Base-by-base conservation (phyloP, 805 yeast genomes). In the Debaryomyces prosopidis region DNA sequence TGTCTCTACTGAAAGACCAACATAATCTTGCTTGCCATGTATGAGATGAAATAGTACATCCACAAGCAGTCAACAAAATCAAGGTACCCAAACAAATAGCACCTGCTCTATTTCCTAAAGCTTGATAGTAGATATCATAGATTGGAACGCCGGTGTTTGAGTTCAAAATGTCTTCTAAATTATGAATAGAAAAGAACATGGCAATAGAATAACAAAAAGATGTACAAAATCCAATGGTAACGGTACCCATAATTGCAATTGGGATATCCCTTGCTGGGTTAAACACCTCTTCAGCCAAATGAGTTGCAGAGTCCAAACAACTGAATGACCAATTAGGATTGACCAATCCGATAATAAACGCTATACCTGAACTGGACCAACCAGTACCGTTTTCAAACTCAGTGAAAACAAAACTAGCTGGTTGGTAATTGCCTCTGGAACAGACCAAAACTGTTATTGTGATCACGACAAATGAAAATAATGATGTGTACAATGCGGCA, bases 261-360 rank as follows among this genome's bases (percentile, higher is more conserved):
- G 89, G 88, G 44, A 82, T 80, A 49, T 78, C 73, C 40, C 76
- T 69, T 54, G 78, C 78, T 4, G 89, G 87, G 20, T 75, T 68
- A 32, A 74, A 66, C 31, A 75, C 75, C 57, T 84, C 89, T 57
- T 85, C 90, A 17, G 85, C 82, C 76, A 85, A 73, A 55, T 84
- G 89, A 2, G 88, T 81, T 2, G 88, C 87, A 46, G 82, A 79
- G 57, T 84, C 90, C 40, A 82, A 70, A 51, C 89, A 83, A 20
- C 82, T 74, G 66, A 82, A 83, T 8, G 84, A 79, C 87, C 87
- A 84, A 45, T 81, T 78, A 5, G 88, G 86, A 58, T 83, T 83
- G 52, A 84, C 77, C 39, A 84, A 63, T n/a, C 89, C 89, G n/a
- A 82, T 79, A 45, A 84, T 75, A 58, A 83, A 81, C 0, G 87